These are phyloP conservation scores for Mortierella antarctica DNA, from an alignment of 192 early-diverging fungal species.

Conservation along the genomic window DNA sequence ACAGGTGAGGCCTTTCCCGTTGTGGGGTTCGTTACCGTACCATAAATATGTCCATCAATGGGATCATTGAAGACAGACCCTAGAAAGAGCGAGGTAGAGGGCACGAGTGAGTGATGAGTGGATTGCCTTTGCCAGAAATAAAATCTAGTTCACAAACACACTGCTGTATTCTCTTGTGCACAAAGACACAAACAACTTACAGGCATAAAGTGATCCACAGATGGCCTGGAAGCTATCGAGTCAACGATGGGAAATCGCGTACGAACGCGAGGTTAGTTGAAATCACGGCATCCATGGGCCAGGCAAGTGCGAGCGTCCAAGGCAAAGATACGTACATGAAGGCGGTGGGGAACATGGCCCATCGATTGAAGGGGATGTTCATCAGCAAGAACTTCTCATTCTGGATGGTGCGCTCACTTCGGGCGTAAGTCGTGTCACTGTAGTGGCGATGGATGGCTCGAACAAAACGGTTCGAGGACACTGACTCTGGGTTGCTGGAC, in stretches of 20 bases:
- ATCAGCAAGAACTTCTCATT: slow-evolving; percentile 40
- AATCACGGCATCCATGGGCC: too few species aligned
- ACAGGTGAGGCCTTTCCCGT: slow-evolving; percentile 48
- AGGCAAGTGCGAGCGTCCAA: background rate
- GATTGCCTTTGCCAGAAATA: background rate
- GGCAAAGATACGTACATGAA: slow-evolving; percentile 52
- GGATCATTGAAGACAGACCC: slow-evolving; percentile 75
- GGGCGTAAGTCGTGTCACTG: slow-evolving; percentile 41
- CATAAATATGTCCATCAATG: slow-evolving; percentile 60
- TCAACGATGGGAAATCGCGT: background rate
- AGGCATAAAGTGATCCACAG: slow-evolving; percentile 74
- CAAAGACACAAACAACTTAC: slow-evolving; percentile 19
- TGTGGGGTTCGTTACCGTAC: slow-evolving; percentile 25
- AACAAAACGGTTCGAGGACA: slow-evolving; percentile 5
- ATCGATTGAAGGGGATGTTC: slow-evolving; percentile 61
- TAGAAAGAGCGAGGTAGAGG: slow-evolving; percentile 3
- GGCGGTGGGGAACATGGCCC: slow-evolving; percentile 69
- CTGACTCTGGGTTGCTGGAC: slow-evolving; percentile 6
- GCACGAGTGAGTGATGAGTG: background rate
- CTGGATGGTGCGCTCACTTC: slow-evolving; percentile 35
- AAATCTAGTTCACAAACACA: too few species aligned
- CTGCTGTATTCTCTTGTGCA: background rate
- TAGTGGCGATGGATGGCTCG: slow-evolving; percentile 36
- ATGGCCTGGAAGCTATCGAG: slow-evolving; percentile 60
- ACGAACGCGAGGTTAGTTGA: background rate